Base-by-base conservation (phyloP, 176 grass and related monocot species). In the Bothriochloa decipiens region DNA sequence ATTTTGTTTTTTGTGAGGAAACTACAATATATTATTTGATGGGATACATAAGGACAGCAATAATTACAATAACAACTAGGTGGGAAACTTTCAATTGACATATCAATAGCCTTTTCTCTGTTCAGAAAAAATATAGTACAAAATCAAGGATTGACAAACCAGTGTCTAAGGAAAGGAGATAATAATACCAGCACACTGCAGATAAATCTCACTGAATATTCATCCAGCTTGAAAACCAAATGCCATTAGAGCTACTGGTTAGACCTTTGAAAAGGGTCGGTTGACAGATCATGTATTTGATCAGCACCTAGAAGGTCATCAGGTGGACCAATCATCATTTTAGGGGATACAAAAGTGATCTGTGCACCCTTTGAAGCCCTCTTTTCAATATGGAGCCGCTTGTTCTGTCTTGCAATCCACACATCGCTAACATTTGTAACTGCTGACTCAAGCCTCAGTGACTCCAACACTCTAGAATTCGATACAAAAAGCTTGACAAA, bases 351-450 rank as follows among this genome's bases (percentile, higher is more conserved):
- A 74, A 74, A 52, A 50, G 14, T 15, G 10, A 74, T 7, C 0
- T 9, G 15, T 6, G 72, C 45, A 3, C 16, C 26, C 45, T 15
- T 75, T 0, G 46, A 75, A 53, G 46, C 46, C 8, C 72, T 33
- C 0, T 75, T 75, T 53, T 32, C 8, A 0, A 50, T 53, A 1
- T 52, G 7, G 25, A 53, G 27, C 45, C 33, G 72, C 16, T 4
- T 35, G 35, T 6, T 26, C 3, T 53, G 72, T 11, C 3, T 53
- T 53, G 1, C 28, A 52, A 75, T 75, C 72, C 72, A 52, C 1
- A 5, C 0, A 1, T 69, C 16, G 1, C 45, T 17, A 16, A 27
- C 11, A 17, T 20, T 11, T 1, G 3, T 7, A 1, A 0, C 0
- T 4, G 0, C 17, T 50, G 32, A 15, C 43, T 52, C 7, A 17